Conservation (phyloP, 805 yeast species). For the Jamesozyma spencerorum region DNA sequence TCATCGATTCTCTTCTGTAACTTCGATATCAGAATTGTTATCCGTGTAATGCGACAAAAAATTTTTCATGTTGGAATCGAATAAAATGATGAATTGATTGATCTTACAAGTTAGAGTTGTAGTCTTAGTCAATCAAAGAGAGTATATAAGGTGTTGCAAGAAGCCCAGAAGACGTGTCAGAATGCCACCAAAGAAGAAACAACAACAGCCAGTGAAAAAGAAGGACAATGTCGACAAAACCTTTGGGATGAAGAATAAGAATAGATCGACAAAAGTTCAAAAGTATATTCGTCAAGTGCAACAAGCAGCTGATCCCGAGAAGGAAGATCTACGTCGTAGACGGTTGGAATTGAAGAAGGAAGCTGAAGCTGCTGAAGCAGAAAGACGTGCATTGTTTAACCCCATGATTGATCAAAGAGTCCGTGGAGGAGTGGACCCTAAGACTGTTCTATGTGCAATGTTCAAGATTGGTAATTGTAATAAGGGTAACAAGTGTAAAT, state of each 20-base stretch:
- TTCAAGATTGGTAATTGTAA: slow-evolving; percentile 83
- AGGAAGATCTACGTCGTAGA: slow-evolving; percentile 65
- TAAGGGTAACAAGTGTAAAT: slow-evolving; percentile 77
- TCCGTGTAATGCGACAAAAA: not conserved
- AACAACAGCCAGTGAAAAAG: slow-evolving; percentile 43
- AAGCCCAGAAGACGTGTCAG: slow-evolving; percentile 4
- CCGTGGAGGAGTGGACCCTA: slow-evolving; percentile 96
- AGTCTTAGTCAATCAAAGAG: too few relatives aligned
- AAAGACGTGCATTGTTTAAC: slow-evolving; percentile 71
- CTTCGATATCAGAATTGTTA: too few relatives aligned
- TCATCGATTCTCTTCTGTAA: too few relatives aligned
- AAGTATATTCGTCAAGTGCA: slow-evolving; percentile 61
- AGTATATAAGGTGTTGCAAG: too few relatives aligned
- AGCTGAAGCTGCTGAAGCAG: slow-evolving; percentile 79
- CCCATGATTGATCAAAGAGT: slow-evolving; percentile 70
- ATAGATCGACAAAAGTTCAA: slow-evolving; percentile 88
- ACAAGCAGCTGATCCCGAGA: slow-evolving; percentile 49
- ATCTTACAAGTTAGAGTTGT: too few relatives aligned
- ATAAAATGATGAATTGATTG: too few relatives aligned
- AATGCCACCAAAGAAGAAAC: slow-evolving; percentile 69
- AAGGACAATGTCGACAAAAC: slow-evolving; percentile 81
- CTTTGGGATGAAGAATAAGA: slow-evolving; percentile 91
- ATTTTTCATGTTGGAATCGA: too few relatives aligned
- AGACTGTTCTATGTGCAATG: slow-evolving; percentile 80
- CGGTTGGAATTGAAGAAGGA: slow-evolving; percentile 77